Evolutionary conservation across 1,284 basidiomycete species (phyloP), one percentile per base, ranked within the genome.

Genomic region (Trametes pubescens): DNA sequence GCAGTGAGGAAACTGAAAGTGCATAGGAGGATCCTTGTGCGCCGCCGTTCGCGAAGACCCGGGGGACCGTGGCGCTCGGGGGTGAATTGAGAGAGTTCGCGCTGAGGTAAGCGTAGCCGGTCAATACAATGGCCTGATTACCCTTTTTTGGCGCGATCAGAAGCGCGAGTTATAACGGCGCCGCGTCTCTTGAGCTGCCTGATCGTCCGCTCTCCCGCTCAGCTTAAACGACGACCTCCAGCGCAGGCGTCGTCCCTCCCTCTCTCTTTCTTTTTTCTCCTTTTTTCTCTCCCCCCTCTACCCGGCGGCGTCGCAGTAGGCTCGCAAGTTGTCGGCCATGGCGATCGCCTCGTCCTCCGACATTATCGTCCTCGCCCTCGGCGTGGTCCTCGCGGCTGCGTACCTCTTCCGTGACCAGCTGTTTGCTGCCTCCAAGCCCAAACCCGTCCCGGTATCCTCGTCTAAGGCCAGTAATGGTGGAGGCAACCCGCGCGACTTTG

Each of bases 401-500:
- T 94, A 93, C 77, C 85, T 94, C 71, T 93, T 94, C 81, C 85
- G 89, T 62, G 91, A 93, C 75, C 85, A 88, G 72, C 75, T 94
- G 14, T 92, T 93, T 69, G 75, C 85, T 62, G 79, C 86, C 6
- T 80, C 86, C 26, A 87, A 88, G 67, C 82, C 85, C 32, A 90
- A 88, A 72, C 67, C 82, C 13, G 79, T 82, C 43, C 81, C 86
- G 0, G 64, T 82, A 24, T 69, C 82, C 18, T 69, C 82, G 18
- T 76, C 81, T 40, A 87, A 85, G 72, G 72, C 74, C 35, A 71
- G 72, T 43, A 86, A 86, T 79, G 92, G 90, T 51, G 86, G 85
- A 61, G 90, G 87, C 1, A 94, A 96, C 73, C 92, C 94, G 11
- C 83, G 94, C 52, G 94, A 98, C 78, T 97, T 96, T 75, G 85